Conservation (phyloP, 2,329 filamentous ascomycete species). For the Fusarium udum region DNA sequence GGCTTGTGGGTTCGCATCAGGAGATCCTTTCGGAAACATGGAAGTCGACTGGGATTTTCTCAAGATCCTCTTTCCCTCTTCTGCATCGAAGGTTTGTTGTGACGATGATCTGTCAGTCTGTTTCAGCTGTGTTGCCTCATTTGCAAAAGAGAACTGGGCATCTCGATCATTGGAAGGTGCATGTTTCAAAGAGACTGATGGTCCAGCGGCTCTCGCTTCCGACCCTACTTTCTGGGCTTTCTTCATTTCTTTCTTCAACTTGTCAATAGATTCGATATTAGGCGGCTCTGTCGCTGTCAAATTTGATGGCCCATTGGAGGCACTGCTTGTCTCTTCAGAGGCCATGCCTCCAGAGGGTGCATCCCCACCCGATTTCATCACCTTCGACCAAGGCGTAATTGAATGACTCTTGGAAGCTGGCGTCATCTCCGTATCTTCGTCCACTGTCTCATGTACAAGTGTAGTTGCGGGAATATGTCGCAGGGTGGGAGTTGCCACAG, state of each 20-base stretch:
- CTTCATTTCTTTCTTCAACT: slow-evolving; percentile 50
- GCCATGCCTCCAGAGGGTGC: not conserved
- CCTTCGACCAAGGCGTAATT: not conserved
- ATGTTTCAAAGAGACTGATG: not conserved
- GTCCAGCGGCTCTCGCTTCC: slow-evolving; percentile 13
- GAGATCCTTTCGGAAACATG: slow-evolving; percentile 1
- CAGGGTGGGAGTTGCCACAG: not conserved
- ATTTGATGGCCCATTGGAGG: not conserved
- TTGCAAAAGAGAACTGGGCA: not conserved
- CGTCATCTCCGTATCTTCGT: not conserved
- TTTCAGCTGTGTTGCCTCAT: not conserved
- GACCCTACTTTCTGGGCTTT: slow-evolving; percentile 48
- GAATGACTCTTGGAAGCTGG: not conserved
- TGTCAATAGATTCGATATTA: slow-evolving; percentile 4
- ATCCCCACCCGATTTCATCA: not conserved
- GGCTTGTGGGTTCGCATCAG: slow-evolving; percentile 6
- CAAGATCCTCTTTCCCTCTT: slow-evolving; percentile 42
- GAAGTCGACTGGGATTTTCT: not conserved
- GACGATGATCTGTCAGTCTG: not conserved
- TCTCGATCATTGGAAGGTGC: not conserved
- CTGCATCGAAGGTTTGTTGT: slow-evolving; percentile 37
- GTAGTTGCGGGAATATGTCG: not conserved
- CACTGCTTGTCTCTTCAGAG: not conserved
- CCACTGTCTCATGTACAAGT: not conserved
- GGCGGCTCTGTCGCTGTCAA: not conserved